Conservation (phyloP, 2,329 filamentous ascomycete genomes). For the Colletotrichum brevisporum region DNA sequence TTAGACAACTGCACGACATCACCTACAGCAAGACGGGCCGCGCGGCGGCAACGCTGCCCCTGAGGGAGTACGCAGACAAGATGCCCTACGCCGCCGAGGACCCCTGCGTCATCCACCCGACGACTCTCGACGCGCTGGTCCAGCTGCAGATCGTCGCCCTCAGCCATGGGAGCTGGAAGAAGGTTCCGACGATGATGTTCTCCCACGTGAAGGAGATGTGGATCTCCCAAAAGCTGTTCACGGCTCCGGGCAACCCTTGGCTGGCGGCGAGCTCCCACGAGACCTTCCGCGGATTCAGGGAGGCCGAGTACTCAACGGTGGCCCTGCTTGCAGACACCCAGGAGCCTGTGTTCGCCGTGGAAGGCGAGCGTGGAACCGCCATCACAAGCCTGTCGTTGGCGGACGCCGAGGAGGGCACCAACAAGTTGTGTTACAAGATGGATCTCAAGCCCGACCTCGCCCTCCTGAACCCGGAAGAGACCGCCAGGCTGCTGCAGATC, state of each 20-base stretch:
- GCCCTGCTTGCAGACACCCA: background rate
- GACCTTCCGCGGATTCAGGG: conserved; percentile 19
- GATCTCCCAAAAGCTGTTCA: conserved; percentile 10
- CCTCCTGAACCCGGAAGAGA: background rate
- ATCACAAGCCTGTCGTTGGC: conserved; percentile 13
- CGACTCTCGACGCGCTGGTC: conserved; percentile 18
- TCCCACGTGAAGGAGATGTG: conserved; percentile 18
- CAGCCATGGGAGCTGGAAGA: background rate
- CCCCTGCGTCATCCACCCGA: conserved; percentile 32
- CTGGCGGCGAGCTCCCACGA: conserved; percentile 4
- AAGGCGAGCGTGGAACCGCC: conserved; percentile 21
- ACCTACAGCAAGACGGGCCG: conserved; percentile 3
- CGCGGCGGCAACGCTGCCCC: conserved; percentile 10
- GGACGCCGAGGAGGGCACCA: conserved; percentile 3
- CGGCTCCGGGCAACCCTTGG: background rate
- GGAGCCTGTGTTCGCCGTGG: conserved; percentile 9
- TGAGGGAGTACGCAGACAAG: conserved; percentile 10
- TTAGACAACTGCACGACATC: conserved; percentile 29
- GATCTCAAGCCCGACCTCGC: conserved; percentile 12
- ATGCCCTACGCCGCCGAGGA: conserved; percentile 36
- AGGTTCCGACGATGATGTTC: conserved; percentile 29
- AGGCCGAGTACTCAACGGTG: conserved; percentile 9
- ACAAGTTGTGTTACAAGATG: conserved; percentile 10
- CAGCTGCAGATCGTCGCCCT: conserved; percentile 30
- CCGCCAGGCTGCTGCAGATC: background rate